Conservation (phyloP, 768 basidiomycete genomes). For the Boletus pseudopeckii region DNA sequence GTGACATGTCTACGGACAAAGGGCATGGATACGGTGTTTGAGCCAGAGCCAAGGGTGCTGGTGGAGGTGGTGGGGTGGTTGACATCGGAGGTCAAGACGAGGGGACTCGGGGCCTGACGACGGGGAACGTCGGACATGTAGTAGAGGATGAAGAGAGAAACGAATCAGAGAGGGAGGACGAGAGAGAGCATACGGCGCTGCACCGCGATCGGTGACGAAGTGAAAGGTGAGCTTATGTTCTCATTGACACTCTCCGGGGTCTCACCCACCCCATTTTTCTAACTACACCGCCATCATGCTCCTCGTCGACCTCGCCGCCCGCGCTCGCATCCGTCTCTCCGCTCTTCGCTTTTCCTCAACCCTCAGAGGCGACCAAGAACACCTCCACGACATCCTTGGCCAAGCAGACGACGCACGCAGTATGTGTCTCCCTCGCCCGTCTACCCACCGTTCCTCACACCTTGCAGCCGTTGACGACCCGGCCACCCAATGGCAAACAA, state of each 20-base stretch:
- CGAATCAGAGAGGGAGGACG: conserved; percentile 10
- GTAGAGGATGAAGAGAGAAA: background rate
- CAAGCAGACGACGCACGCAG: conserved; percentile 23
- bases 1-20: conserved; percentile 92
- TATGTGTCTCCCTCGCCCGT: background rate
- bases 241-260: conserved; percentile 18
- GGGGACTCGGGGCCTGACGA: conserved; percentile 66
- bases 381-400: conserved; percentile 22
- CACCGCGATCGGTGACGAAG: conserved; percentile 16
- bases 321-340: conserved; percentile 4
- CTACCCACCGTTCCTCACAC: background rate
- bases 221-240: conserved; percentile 4
- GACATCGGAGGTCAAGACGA: conserved; percentile 69
- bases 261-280: background rate
- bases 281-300: conserved; percentile 10
- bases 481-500: conserved; percentile 17
- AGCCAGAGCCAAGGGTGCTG: conserved; percentile 42
- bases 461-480: conserved; percentile 6
- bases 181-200: conserved; percentile 16
- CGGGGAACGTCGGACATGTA: conserved; percentile 38
- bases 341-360: conserved; percentile 11
- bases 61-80: conserved; percentile 20
- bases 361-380: conserved; percentile 23
- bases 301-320: conserved; percentile 7
- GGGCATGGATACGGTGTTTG: conserved; percentile 86